These are phyloP conservation scores for Rhizopogon vinicolor DNA, from an alignment of 768 basidiomycete genomes.

Conservation along the genomic window DNA sequence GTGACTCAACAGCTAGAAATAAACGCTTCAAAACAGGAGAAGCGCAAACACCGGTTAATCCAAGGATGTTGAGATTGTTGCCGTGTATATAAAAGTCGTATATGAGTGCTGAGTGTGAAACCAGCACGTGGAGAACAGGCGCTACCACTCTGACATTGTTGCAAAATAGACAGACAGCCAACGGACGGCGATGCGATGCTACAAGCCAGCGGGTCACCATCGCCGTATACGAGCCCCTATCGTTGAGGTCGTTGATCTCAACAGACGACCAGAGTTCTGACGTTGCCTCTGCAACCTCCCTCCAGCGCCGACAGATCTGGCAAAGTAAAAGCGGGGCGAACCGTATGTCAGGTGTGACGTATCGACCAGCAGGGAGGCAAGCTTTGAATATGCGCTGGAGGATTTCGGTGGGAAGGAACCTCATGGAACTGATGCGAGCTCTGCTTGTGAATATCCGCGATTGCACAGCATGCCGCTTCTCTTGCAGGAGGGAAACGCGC, in stretches of 20 bases:
- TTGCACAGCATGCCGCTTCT: slow-evolving; percentile 12
- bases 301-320: slow-evolving; percentile 29
- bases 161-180: slow-evolving; percentile 13
- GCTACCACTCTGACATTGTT: too few species aligned
- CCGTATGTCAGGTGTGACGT: slow-evolving; percentile 9
- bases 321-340: slow-evolving; percentile 28
- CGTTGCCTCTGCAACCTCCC: slow-evolving; percentile 15
- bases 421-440: too few species aligned
- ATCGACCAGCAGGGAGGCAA: too few species aligned
- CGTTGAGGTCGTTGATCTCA: too few species aligned
- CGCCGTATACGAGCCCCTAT: slow-evolving; percentile 11
- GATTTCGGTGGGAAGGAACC: too few species aligned
- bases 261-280: too few species aligned
- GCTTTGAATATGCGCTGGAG: too few species aligned
- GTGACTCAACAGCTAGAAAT: too few species aligned
- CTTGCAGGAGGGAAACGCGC: slow-evolving; percentile 6
- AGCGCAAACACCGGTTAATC: slow-evolving; percentile 10
- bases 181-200: slow-evolving; percentile 15
- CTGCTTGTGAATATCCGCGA: slow-evolving; percentile 6
- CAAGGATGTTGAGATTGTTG: slow-evolving; percentile 10
- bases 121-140: slow-evolving; percentile 9
- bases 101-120: slow-evolving; percentile 16
- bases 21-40: slow-evolving; percentile 6
- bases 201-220: slow-evolving; percentile 23
- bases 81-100: slow-evolving; percentile 13